These are phyloP conservation scores for Ceratobasidium sp. DNA, from an alignment of 1,284 basidiomycete genomes.

Conservation along the genomic window DNA sequence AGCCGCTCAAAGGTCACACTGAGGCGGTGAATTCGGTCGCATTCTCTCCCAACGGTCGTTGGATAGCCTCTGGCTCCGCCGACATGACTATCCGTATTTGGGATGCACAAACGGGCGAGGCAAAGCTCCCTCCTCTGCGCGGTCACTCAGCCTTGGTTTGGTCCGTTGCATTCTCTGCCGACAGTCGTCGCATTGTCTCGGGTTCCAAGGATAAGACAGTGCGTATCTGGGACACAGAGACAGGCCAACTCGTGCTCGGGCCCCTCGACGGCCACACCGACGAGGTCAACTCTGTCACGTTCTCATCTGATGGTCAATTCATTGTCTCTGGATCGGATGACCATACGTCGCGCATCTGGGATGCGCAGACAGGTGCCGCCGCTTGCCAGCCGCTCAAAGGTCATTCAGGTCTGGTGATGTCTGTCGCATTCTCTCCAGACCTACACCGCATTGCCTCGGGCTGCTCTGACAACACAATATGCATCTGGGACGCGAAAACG, in stretches of 20 bases:
- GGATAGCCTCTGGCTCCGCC: conserved; percentile 4
- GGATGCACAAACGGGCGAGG: conserved; percentile 21
- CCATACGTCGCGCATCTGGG: conserved; percentile 33
- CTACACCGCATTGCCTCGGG: background rate
- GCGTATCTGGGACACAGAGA: conserved; percentile 5
- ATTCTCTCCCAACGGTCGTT: conserved; percentile 34
- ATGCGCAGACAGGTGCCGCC: background rate
- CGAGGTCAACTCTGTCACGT: background rate
- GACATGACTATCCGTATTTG: conserved; percentile 36
- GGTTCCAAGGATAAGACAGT: conserved; percentile 12
- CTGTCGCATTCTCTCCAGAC: conserved; percentile 28
- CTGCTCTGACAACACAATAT: too few species aligned
- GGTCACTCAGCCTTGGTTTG: background rate
- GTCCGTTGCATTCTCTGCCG: conserved; percentile 25
- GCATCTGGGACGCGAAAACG: background rate
- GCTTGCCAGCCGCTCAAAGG: background rate
- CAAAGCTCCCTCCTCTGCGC: background rate
- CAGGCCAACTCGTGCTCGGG: background rate
- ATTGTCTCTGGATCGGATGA: too few species aligned
- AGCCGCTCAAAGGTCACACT: conserved; percentile 13
- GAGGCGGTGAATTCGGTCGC: conserved; percentile 4
- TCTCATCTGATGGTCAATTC: conserved; percentile 42
- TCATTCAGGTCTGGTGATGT: background rate
- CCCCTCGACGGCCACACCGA: background rate
- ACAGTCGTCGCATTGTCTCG: conserved; percentile 18